These are phyloP conservation scores for Fusarium verrucosum DNA, from an alignment of 2,329 filamentous ascomycete genomes.

Conservation along the genomic window DNA sequence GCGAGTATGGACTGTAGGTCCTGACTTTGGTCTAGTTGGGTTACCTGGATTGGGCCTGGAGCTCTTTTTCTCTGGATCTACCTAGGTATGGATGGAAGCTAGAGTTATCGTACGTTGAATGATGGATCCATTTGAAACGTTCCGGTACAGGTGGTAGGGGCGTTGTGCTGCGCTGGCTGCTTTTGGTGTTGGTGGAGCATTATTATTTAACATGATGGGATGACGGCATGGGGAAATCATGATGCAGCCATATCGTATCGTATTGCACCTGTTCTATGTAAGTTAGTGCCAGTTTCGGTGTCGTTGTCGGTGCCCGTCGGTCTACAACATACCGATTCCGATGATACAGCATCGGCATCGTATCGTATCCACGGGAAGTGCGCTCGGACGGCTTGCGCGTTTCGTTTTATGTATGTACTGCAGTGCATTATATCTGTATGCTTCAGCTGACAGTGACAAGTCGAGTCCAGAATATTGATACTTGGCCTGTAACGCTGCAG, in stretches of 20 bases:
- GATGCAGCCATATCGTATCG: conserved; percentile 33
- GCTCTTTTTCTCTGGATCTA: conserved; percentile 4
- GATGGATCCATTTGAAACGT: conserved; percentile 30
- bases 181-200: conserved; percentile 16
- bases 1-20: conserved; percentile 8
- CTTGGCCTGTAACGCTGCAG: conserved; percentile 26
- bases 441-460: conserved; percentile 1
- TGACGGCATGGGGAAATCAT: conserved; percentile 39
- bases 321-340: conserved; percentile 24
- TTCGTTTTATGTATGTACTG: not conserved
- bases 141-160: conserved; percentile 23
- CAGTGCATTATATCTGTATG: not conserved
- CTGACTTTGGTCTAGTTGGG: conserved; percentile 2
- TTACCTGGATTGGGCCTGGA: conserved; percentile 15
- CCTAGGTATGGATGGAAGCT: not conserved
- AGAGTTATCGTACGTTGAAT: conserved; percentile 27
- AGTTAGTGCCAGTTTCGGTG: not conserved
- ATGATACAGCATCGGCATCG: conserved; percentile 30
- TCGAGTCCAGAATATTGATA: not conserved
- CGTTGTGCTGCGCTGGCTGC: conserved; percentile 2
- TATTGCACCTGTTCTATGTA: conserved; percentile 1
- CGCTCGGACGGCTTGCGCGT: conserved; percentile 38
- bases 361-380: conserved; percentile 26
- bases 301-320: not conserved
- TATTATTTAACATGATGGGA: conserved; percentile 14